phyloP scores from a whole-genome alignment of 2,329 filamentous ascomycete species.

The Coniochaeta pulveracea region DNA sequence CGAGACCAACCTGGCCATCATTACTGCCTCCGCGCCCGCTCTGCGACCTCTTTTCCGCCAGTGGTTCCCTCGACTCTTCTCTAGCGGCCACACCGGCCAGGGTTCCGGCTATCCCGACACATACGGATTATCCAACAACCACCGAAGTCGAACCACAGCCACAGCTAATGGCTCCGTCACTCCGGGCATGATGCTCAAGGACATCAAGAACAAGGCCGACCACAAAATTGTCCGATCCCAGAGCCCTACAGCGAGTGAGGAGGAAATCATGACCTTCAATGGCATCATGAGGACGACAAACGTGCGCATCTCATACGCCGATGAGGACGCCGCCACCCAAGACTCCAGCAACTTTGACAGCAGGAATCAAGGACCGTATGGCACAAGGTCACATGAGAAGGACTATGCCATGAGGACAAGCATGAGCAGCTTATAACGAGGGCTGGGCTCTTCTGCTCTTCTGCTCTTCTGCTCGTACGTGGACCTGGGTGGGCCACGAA shows the following conservation, averaged over 20 bases:
- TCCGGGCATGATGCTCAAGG: slow-evolving; percentile 3
- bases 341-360: too few species aligned
- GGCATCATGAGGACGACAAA: slow-evolving; percentile 13
- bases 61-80: slow-evolving; percentile 22
- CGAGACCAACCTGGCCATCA: slow-evolving; percentile 25
- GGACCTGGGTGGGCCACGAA: too few species aligned
- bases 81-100: slow-evolving; percentile 1
- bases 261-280: slow-evolving; percentile 16
- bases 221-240: slow-evolving; percentile 9
- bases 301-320: slow-evolving; percentile 3
- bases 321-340: too few species aligned
- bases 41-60: slow-evolving; percentile 21
- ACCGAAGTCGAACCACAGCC: slow-evolving; percentile 1
- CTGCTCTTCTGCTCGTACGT: too few species aligned
- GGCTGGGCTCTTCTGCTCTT: too few species aligned
- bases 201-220: slow-evolving; percentile 2
- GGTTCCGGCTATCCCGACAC: not conserved
- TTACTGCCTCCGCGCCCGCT: slow-evolving; percentile 22
- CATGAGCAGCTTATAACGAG: slow-evolving; percentile 1
- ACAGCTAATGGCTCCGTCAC: not conserved
- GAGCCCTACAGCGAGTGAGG: slow-evolving; percentile 13
- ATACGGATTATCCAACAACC: slow-evolving; percentile 2
- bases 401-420: slow-evolving; percentile 3
- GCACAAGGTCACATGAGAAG: slow-evolving; percentile 1
- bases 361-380: too few species aligned